Conservation (phyloP, 2,329 filamentous ascomycete species). For the Fusarium sp. region DNA sequence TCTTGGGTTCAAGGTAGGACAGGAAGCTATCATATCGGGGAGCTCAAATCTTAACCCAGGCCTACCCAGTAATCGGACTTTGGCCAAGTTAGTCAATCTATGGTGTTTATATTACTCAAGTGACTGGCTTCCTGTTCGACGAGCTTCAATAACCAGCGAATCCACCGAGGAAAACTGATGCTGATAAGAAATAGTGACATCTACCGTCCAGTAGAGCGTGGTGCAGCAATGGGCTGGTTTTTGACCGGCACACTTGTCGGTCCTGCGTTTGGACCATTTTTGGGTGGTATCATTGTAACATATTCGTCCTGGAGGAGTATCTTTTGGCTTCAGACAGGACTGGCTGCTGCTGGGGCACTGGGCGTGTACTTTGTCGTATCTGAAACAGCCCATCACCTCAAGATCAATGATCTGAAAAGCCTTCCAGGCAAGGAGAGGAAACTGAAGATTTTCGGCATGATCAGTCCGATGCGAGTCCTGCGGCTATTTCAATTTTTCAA, state of each 20-base stretch:
- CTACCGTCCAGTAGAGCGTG: conserved; percentile 75
- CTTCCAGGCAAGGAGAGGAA: conserved; percentile 63
- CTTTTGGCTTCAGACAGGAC: conserved; percentile 80
- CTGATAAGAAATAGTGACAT: conserved; percentile 61
- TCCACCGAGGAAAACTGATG: not conserved
- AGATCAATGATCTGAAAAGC: conserved; percentile 71
- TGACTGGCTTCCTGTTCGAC: not conserved
- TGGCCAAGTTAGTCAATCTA: not conserved
- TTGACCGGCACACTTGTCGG: conserved; percentile 78
- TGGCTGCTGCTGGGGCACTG: conserved; percentile 70
- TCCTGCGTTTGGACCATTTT: conserved; percentile 76
- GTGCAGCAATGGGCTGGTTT: conserved; percentile 80
- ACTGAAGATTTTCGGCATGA: conserved; percentile 69
- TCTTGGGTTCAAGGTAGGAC: not conserved
- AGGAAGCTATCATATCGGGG: not conserved
- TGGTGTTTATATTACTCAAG: not conserved
- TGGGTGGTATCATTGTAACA: conserved; percentile 82
- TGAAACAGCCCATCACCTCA: conserved; percentile 77
- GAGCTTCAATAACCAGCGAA: not conserved
- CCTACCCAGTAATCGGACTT: not conserved
- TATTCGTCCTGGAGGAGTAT: conserved; percentile 79
- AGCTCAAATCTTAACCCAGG: not conserved
- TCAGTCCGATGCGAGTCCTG: conserved; percentile 75
- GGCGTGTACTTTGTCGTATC: conserved; percentile 76
- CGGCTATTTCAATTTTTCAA: conserved; percentile 77